Evolutionary conservation across 2,329 filamentous ascomycete genomes (phyloP).

Genomic region (Cladosporium sp.): DNA sequence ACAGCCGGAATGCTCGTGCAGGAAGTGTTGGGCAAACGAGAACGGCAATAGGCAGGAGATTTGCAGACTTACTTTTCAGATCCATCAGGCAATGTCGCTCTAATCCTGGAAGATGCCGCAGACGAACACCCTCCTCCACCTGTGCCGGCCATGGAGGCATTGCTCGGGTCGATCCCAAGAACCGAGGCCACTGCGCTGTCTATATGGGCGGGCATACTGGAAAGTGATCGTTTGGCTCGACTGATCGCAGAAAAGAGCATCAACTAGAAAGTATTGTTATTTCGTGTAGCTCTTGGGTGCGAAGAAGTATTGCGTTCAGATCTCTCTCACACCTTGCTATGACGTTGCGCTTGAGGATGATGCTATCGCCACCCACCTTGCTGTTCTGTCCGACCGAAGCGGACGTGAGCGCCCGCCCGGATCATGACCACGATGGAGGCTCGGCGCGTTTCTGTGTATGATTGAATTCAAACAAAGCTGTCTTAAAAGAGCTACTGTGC

Average conservation of each 20-base stretch:
- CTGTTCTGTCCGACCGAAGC: not conserved
- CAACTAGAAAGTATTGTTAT: no score
- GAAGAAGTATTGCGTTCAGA: no score
- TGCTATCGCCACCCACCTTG: not conserved
- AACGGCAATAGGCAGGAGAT: no score
- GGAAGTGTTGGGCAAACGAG: no score
- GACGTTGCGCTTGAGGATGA: slow-evolving; percentile 2
- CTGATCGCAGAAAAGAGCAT: not conserved
- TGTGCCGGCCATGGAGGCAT: slow-evolving; percentile 52
- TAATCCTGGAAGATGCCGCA: slow-evolving; percentile 59
- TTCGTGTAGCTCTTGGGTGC: no score
- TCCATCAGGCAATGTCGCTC: slow-evolving; percentile 41
- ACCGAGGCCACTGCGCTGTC: slow-evolving; percentile 59
- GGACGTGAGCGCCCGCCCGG: no score
- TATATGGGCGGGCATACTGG: slow-evolving; percentile 27
- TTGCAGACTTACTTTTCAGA: slow-evolving; percentile 31
- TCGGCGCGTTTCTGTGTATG: no score
- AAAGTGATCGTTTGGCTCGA: not conserved
- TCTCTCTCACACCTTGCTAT: not conserved
- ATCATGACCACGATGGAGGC: no score
- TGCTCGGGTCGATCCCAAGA: slow-evolving; percentile 51
- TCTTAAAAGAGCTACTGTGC: no score
- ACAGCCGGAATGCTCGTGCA: no score
- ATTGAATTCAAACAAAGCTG: no score
- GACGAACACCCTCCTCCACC: slow-evolving; percentile 60